Evolutionary conservation across 2,329 filamentous ascomycete genomes (phyloP).

Genomic region (Fusarium xylarioides): DNA sequence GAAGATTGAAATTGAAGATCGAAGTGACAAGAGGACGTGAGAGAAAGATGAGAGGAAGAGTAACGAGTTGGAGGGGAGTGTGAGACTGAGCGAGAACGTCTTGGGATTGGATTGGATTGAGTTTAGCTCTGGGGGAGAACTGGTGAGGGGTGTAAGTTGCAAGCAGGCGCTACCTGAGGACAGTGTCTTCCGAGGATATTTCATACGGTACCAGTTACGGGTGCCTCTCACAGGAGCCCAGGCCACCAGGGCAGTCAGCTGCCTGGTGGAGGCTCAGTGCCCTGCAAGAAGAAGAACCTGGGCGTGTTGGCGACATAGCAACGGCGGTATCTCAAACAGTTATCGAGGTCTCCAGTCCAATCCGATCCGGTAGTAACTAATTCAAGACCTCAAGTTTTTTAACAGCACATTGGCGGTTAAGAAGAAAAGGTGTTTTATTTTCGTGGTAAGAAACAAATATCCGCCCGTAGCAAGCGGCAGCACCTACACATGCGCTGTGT

Average conservation of each 20-base stretch:
- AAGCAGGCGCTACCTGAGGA: slow-evolving; percentile 28
- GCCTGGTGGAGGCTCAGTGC: slow-evolving; percentile 23
- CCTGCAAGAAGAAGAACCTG: slow-evolving; percentile 17
- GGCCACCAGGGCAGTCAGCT: slow-evolving; percentile 21
- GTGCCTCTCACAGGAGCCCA: slow-evolving; percentile 5
- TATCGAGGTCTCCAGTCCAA: slow-evolving; percentile 16
- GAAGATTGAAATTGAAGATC: slow-evolving; percentile 35
- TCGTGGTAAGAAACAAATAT: slow-evolving; percentile 21
- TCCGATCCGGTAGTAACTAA: slow-evolving; percentile 6
- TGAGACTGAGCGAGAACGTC: slow-evolving; percentile 33
- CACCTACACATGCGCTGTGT: slow-evolving; percentile 3
- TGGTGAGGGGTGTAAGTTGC: slow-evolving; percentile 29
- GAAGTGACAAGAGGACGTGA: slow-evolving; percentile 36
- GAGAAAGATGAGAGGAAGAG: slow-evolving; percentile 35
- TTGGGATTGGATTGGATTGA: slow-evolving; percentile 42
- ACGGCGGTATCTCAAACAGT: slow-evolving; percentile 37
- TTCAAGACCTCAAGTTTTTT: background rate
- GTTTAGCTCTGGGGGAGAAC: slow-evolving; percentile 41
- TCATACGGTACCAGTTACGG: slow-evolving; percentile 22
- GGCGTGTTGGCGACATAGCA: slow-evolving; percentile 29
- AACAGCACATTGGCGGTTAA: slow-evolving; percentile 25
- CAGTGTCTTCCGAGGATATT: slow-evolving; percentile 10
- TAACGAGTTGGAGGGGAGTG: slow-evolving; percentile 31
- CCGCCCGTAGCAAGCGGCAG: slow-evolving; percentile 19
- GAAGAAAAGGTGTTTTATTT: slow-evolving; percentile 8